phyloP scores from a whole-genome alignment of 2,329 filamentous ascomycete genomes.

The Hymenoscyphus salicellus region DNA sequence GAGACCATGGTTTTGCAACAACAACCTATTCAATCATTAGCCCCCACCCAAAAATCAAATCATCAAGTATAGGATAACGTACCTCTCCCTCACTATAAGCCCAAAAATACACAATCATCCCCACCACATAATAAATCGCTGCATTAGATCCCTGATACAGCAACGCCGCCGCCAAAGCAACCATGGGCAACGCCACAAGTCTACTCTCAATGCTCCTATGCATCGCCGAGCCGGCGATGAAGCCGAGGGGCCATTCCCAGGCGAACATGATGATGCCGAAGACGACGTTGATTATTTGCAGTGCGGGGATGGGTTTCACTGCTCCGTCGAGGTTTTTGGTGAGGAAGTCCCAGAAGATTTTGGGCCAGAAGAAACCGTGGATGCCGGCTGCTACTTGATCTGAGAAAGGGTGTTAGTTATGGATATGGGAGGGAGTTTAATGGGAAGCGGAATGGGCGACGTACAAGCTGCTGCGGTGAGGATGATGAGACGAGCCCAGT shows the following conservation, averaged over 20 bases:
- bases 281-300: constrained; percentile 87
- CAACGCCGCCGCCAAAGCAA: constrained; percentile 69
- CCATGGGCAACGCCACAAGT: constrained; percentile 77
- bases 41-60: neutral
- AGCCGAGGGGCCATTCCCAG: constrained; percentile 85
- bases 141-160: constrained; percentile 92
- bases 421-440: constrained; percentile 4
- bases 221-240: constrained; percentile 71
- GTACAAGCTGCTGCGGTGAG: constrained; percentile 68
- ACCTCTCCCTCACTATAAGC: constrained; percentile 97
- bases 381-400: constrained; percentile 84
- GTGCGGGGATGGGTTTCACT: constrained; percentile 80
- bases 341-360: constrained; percentile 96
- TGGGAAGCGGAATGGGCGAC: constrained; percentile 30
- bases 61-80: constrained; percentile 38
- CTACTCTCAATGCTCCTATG: constrained; percentile 87
- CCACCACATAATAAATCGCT: constrained; percentile 86
- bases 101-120: constrained; percentile 88
- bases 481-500: constrained; percentile 93
- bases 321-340: constrained; percentile 84
- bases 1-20: constrained; percentile 32
- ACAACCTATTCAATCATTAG: constrained; percentile 23
- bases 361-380: constrained; percentile 95
- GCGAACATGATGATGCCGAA: constrained; percentile 75
- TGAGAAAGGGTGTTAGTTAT: constrained; percentile 38